Evolutionary conservation across 1,139 yeast genomes (phyloP), one percentile per base, ranked within the genome.

Genomic region (Candida albicans): DNA sequence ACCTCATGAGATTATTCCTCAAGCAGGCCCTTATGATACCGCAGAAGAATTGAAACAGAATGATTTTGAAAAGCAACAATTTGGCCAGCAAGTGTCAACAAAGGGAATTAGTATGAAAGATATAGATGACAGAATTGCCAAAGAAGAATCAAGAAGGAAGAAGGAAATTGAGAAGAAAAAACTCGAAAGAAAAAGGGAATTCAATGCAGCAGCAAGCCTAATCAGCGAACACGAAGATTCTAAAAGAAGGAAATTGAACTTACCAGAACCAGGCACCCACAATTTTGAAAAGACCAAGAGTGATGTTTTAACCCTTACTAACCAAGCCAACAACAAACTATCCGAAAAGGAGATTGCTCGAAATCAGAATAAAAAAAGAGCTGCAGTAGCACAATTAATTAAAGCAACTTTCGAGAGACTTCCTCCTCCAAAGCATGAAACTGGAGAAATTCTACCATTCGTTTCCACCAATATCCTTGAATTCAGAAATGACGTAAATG

Each of bases 1-100:
- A 12, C 89, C 93, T 0, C 86, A 87, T 56, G 95, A 90, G 54
- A 82, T 80, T 47, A 66, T 64, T n/a, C 95, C 96, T 0, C 75
- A 75, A 5, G 68, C 67, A 0, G 97, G 96, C 0, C 64, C 80
- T 12, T 87, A 84, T 58, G 95, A 87, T 55, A 81, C 84, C 0
- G 57, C 71, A 0, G 81, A 76, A 28, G 98, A 91, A 58, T 61
- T 65, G 11, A 57, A 55, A 2, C 51, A 51, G 2, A 81, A 82
- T 47, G 59, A 58, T 2, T 51, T 50, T 6, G 77, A 70, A 3
- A 62, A 72, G 36, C 53, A 49, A 2, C 60, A 60, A 9, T 86
- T 82, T 59, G 78, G 77, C 45, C 61, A 59, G 12, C 55, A 62
- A 13, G 82, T 84, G 1, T 64, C 71, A 8, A 61, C 60, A 14